Evolutionary conservation across 352 stramenopile species (phyloP).

Genomic region (Phytopythium helicoides): DNA sequence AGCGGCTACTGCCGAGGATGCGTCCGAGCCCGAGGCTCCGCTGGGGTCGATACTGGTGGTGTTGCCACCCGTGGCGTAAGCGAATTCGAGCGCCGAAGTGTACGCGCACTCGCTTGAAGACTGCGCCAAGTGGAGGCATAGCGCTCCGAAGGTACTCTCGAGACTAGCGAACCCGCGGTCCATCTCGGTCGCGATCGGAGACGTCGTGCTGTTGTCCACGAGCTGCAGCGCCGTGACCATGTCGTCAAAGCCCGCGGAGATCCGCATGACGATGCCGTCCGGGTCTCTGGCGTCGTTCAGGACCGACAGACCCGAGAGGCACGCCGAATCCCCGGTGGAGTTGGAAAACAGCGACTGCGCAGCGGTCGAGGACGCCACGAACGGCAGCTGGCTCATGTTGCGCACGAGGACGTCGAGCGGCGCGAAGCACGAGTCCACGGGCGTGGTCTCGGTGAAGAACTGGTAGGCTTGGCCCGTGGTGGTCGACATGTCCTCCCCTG

Average conservation of each 20-base stretch:
- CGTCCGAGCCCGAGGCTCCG: no score
- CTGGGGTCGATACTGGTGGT: background rate
- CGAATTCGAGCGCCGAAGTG: constrained; percentile 9
- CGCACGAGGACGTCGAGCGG: constrained; percentile 34
- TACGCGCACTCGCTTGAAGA: constrained; percentile 7
- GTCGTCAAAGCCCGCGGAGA: constrained; percentile 7
- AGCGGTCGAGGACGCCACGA: constrained; percentile 5
- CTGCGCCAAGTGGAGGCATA: constrained; percentile 7
- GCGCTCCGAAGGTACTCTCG: background rate
- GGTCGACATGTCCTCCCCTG: constrained; percentile 23
- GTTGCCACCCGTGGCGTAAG: constrained; percentile 5
- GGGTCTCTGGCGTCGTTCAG: constrained; percentile 5
- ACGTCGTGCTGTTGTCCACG: constrained; percentile 5
- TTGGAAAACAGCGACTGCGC: constrained; percentile 8
- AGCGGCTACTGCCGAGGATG: no score
- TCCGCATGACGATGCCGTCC: constrained; percentile 5
- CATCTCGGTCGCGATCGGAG: constrained; percentile 2
- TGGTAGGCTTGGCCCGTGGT: constrained; percentile 18
- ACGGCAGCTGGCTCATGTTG: constrained; percentile 26
- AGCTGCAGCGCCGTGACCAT: constrained; percentile 5
- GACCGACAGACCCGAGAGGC: constrained; percentile 12
- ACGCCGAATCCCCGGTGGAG: constrained; percentile 3
- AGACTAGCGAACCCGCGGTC: constrained; percentile 12
- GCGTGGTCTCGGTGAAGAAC: constrained; percentile 24
- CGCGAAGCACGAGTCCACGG: constrained; percentile 34